Evolutionary conservation across 1,139 yeast genomes (phyloP).

Genomic region (Suhomyces atakaporum): DNA sequence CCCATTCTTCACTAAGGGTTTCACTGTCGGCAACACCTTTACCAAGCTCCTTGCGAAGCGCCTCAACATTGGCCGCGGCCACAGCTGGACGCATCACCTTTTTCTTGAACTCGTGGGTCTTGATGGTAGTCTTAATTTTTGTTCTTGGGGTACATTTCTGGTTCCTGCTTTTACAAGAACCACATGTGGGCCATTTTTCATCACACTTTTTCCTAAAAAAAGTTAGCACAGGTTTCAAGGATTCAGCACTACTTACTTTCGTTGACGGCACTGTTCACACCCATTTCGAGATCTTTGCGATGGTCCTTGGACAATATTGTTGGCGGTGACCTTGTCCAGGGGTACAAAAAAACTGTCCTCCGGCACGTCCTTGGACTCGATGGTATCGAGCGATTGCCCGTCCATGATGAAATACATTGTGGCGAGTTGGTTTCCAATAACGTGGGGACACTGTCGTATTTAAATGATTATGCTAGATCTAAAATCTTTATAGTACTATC

Average conservation of each 20-base stretch:
- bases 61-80: not conserved
- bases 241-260: conserved; percentile 4
- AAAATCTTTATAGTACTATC: too few species aligned
- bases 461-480: too few species aligned
- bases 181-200: conserved; percentile 18
- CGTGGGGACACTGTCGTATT: too few species aligned
- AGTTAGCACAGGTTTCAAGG: conserved; percentile 1
- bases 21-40: not conserved
- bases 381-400: conserved; percentile 6
- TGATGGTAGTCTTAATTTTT: conserved; percentile 2
- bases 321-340: conserved; percentile 1
- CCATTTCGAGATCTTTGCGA: conserved; percentile 8
- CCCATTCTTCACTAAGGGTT: not conserved
- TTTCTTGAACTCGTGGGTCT: conserved; percentile 3
- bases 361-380: conserved; percentile 2
- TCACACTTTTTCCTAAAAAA: conserved; percentile 19
- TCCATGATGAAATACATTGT: conserved; percentile 5
- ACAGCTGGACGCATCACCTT: not conserved
- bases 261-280: conserved; percentile 6
- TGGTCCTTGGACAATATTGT: conserved; percentile 6
- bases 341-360: not conserved
- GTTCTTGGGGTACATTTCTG: conserved; percentile 11
- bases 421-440: too few species aligned
- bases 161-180: conserved; percentile 12
- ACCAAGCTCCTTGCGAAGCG: not conserved